Conservation (phyloP, 768 basidiomycete genomes). For the Russula vinacea region DNA sequence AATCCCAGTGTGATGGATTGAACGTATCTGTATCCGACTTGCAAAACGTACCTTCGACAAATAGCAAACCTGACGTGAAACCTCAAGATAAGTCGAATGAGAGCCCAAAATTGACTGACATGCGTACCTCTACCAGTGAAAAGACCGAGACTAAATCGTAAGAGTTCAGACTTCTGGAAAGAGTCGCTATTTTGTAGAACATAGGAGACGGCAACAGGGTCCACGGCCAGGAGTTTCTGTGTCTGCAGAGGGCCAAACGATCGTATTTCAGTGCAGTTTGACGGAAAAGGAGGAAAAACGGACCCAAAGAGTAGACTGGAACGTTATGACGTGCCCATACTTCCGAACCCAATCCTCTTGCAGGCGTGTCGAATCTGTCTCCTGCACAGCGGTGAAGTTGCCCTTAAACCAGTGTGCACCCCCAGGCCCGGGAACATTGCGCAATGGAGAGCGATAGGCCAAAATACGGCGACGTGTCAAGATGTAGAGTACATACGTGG, state of each 20-base stretch:
- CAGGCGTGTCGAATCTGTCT: conserved; percentile 14
- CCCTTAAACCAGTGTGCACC: conserved; percentile 15
- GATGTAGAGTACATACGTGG: neutral
- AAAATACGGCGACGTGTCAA: neutral
- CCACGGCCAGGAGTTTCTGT: conserved; percentile 36
- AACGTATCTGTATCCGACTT: neutral
- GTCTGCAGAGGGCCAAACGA: neutral
- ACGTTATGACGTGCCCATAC: conserved; percentile 24
- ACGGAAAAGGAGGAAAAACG: conserved; percentile 4
- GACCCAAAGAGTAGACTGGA: conserved; percentile 7
- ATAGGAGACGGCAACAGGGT: conserved; percentile 38
- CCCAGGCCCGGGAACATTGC: conserved; percentile 14
- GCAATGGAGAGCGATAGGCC: conserved; percentile 11
- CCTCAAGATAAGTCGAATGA: neutral
- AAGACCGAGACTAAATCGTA: conserved; percentile 18
- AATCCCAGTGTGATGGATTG: neutral
- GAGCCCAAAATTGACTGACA: neutral
- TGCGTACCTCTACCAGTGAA: conserved; percentile 27
- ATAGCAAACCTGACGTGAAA: conserved; percentile 8
- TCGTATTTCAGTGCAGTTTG: neutral
- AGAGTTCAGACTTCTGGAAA: conserved; percentile 37
- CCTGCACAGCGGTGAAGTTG: conserved; percentile 9
- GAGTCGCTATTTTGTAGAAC: conserved; percentile 36
- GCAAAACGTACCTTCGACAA: conserved; percentile 22
- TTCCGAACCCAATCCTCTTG: conserved; percentile 26